A percentile compares a stretch with the other conserved stretches of the same genome.
Evolutionary conservation across 371 early-diverging fungal species (phyloP).

Genomic region (Zopfochytrium polystomum): DNA sequence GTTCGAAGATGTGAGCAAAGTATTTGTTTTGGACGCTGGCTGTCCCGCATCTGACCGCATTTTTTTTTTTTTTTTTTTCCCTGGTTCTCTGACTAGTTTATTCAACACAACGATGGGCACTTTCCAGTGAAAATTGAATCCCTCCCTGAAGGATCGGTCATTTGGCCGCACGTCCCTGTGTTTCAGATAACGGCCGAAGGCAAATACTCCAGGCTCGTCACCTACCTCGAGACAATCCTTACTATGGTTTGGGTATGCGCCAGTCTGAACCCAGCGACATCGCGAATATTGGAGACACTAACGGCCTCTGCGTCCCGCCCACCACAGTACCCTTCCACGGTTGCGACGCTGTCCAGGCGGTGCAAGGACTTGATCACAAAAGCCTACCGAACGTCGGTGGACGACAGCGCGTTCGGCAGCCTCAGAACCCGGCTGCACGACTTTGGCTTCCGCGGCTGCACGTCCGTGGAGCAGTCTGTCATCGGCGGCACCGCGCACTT

Average conservation of each 20-base stretch:
- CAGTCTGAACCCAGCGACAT: not conserved
- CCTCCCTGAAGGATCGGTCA: slow-evolving; percentile 70
- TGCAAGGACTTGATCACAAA: slow-evolving; percentile 55
- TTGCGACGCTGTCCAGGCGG: slow-evolving; percentile 74
- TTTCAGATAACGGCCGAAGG: slow-evolving; percentile 68
- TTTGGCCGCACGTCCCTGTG: slow-evolving; percentile 73
- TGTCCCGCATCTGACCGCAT: not conserved
- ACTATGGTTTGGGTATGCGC: slow-evolving; percentile 73
- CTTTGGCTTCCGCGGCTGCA: slow-evolving; percentile 86
- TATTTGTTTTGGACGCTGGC: not conserved
- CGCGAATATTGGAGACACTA: not conserved
- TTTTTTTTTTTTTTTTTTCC: not conserved
- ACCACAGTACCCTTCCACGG: slow-evolving; percentile 71
- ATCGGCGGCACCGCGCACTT: slow-evolving; percentile 78
- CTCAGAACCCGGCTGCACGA: slow-evolving; percentile 67
- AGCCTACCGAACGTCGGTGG: slow-evolving; percentile 61
- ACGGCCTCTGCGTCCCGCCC: not conserved
- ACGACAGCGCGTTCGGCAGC: slow-evolving; percentile 38
- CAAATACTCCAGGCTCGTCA: slow-evolving; percentile 72
- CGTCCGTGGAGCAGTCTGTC: slow-evolving; percentile 78
- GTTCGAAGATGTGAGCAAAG: slow-evolving; percentile 55
- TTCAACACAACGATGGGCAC: slow-evolving; percentile 68
- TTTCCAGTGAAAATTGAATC: slow-evolving; percentile 76
- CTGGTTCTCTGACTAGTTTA: slow-evolving; percentile 45
- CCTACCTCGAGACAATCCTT: slow-evolving; percentile 75